Evolutionary conservation across 768 basidiomycete species (phyloP), one percentile per base, ranked within the genome.

Genomic region (Russula dissimulans): DNA sequence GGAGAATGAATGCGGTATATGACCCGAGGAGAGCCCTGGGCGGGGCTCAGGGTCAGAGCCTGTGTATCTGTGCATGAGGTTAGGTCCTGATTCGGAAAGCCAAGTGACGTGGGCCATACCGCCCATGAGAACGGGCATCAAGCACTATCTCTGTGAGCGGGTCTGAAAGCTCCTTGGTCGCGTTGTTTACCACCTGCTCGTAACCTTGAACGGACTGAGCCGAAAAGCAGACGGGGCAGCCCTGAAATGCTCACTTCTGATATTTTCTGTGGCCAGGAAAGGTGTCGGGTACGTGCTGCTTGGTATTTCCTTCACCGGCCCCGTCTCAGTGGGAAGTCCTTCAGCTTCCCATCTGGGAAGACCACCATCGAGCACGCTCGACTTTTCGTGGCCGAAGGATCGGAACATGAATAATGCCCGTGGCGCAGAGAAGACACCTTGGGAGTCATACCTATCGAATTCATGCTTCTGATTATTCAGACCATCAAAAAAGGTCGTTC

Each of bases 361-460:
- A 18, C 95, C 95, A n/a, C 97, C 97, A 71, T 98, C 84, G 15
- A 99, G 78, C 11, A 98, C 80, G 62, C 89, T 91, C 8, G 93
- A 91, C 46, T 85, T 85, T 36, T 78, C 72, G 71, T 99, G 97
- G 8, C 91, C 91, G 72, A 97, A 93, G 26, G 88, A 79, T 73
- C 89, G 82, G 80, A 98, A 97, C 78, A 91, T 98, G 77, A 90
- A 98, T 46, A 94, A 79, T 2, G 92, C 91, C 60, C 97, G 83
- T 56, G 97, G 95, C 22, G 92, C 82, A 3, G 90, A 92, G 77
- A 98, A 97, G 17, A 97, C 76, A 11, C 97, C 95, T 59, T 87
- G 81, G 1, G 86, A 77, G 70, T 99, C 97, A 71, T 98, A 99
- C 63, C 89, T 91, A 68, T 42, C 5, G 29, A 34, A 38, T 9